These are phyloP conservation scores for Mrakia hoshinonis DNA, from an alignment of 768 basidiomycete species.

Conservation along the genomic window DNA sequence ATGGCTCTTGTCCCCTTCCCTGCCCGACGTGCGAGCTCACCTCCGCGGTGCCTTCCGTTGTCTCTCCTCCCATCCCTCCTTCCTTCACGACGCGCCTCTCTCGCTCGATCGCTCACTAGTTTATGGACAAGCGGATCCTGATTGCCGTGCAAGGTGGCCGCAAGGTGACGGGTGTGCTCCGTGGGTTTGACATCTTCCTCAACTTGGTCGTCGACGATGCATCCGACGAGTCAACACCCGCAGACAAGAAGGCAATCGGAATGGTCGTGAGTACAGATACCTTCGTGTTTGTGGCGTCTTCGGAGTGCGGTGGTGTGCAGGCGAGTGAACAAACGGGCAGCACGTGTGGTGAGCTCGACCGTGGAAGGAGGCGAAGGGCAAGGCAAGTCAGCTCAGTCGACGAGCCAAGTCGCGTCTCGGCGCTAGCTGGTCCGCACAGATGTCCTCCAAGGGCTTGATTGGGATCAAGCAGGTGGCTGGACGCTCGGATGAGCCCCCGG, in stretches of 20 bases:
- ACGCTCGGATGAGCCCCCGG: no score
- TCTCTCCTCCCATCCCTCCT: neutral
- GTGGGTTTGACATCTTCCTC: constrained; percentile 97
- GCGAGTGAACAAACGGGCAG: no score
- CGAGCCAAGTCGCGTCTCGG: no score
- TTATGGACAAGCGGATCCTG: constrained; percentile 98
- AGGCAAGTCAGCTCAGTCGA: no score
- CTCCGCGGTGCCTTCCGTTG: neutral
- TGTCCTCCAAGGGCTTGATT: no score
- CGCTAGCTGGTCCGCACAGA: no score
- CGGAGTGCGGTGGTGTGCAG: no score
- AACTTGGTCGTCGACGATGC: constrained; percentile 97
- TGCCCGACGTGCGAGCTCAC: constrained; percentile 11
- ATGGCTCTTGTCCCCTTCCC: neutral
- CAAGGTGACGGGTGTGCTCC: constrained; percentile 86
- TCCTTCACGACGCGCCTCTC: neutral
- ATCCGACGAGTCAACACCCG: constrained; percentile 78
- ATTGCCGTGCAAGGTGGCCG: constrained; percentile 70
- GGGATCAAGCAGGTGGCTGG: no score
- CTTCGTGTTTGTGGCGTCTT: neutral
- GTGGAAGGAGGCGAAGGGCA: no score
- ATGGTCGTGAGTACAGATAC: constrained; percentile 61
- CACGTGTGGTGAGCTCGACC: no score
- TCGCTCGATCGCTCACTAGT: constrained; percentile 48
- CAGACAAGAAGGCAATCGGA: constrained; percentile 81